A percentile compares a stretch with the other conserved stretches of the same genome.
phyloP scores from a whole-genome alignment of 495 filamentous ascomycete genomes.

The Podospora australis region DNA sequence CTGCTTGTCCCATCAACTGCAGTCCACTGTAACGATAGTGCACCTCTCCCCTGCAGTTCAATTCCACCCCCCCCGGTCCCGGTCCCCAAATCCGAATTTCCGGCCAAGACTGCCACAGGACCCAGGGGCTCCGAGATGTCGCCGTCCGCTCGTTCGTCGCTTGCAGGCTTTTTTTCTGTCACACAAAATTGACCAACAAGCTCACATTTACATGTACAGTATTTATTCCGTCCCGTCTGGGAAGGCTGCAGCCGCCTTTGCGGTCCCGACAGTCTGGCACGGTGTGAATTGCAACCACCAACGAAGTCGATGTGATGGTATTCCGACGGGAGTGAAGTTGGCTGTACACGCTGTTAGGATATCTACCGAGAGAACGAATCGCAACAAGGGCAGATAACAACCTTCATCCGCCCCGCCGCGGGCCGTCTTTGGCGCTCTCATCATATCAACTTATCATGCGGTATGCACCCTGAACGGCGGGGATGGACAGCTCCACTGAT shows the following conservation, averaged over 20 bases:
- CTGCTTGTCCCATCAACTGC: neutral
- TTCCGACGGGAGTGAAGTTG: no score
- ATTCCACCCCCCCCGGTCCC: neutral
- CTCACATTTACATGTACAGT: neutral
- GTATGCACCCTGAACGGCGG: neutral
- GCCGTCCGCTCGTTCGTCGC: neutral
- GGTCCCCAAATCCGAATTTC: slow-evolving; percentile 4
- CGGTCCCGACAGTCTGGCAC: slow-evolving; percentile 7
- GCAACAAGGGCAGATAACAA: neutral
- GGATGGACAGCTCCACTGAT: neutral
- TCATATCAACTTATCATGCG: neutral
- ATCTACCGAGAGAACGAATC: no score
- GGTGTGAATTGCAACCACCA: no score
- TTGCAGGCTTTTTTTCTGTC: no score
- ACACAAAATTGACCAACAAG: slow-evolving; percentile 4
- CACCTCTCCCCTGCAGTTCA: neutral
- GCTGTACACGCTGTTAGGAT: no score
- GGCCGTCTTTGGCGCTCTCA: slow-evolving; percentile 3
- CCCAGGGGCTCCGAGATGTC: no score
- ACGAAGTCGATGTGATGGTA: no score
- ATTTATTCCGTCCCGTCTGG: slow-evolving; percentile 4
- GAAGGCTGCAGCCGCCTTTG: neutral
- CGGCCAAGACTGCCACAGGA: no score
- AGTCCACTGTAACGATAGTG: neutral
- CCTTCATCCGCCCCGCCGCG: neutral